A percentile compares a stretch with the other conserved stretches of the same genome.
phyloP scores from a whole-genome alignment of 148 eudicot species.

The Diospyros kaki region DNA sequence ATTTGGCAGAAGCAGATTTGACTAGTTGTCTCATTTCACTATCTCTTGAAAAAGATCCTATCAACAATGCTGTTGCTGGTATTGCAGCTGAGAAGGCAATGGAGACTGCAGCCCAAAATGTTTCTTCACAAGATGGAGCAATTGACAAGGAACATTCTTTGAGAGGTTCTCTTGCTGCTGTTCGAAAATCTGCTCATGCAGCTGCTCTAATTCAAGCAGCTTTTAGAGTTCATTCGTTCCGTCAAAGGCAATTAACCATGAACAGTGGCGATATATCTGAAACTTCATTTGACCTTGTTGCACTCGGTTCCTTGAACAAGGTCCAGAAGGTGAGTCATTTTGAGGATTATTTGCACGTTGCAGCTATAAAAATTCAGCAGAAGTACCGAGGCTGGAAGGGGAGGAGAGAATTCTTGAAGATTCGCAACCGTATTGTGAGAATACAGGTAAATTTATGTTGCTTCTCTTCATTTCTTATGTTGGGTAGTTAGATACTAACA shows the following conservation, averaged over 20 bases:
- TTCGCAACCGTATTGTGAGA: slow-evolving; percentile 53
- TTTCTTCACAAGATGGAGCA: slow-evolving; percentile 27
- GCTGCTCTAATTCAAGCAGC: slow-evolving; percentile 65
- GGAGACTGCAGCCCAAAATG: slow-evolving; percentile 34
- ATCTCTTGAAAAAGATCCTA: slow-evolving; percentile 31
- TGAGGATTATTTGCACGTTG: slow-evolving; percentile 40
- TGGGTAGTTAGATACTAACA: too few relatives aligned
- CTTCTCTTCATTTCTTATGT: too few relatives aligned
- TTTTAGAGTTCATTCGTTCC: slow-evolving; percentile 60
- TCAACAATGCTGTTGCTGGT: slow-evolving; percentile 19
- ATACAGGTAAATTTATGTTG: slow-evolving; percentile 43
- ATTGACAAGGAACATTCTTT: slow-evolving; percentile 44
- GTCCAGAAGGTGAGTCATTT: slow-evolving; percentile 36
- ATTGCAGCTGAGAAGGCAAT: slow-evolving; percentile 28
- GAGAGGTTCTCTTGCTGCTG: slow-evolving; percentile 57
- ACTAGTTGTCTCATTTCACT: slow-evolving; percentile 48
- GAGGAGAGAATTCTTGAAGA: slow-evolving; percentile 51
- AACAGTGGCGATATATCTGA: slow-evolving; percentile 33
- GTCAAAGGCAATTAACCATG: slow-evolving; percentile 38
- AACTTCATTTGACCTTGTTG: slow-evolving; percentile 38
- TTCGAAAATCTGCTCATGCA: slow-evolving; percentile 64
- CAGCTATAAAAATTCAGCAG: slow-evolving; percentile 62
- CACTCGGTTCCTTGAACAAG: slow-evolving; percentile 43
- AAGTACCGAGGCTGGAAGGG: slow-evolving; percentile 65
- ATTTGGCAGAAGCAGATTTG: slow-evolving; percentile 60